Percentiles rank a stretch among this genome's conserved stretches.
These are phyloP conservation scores for Yarrowia sp. DNA, from an alignment of 805 yeast species.

Conservation along the genomic window DNA sequence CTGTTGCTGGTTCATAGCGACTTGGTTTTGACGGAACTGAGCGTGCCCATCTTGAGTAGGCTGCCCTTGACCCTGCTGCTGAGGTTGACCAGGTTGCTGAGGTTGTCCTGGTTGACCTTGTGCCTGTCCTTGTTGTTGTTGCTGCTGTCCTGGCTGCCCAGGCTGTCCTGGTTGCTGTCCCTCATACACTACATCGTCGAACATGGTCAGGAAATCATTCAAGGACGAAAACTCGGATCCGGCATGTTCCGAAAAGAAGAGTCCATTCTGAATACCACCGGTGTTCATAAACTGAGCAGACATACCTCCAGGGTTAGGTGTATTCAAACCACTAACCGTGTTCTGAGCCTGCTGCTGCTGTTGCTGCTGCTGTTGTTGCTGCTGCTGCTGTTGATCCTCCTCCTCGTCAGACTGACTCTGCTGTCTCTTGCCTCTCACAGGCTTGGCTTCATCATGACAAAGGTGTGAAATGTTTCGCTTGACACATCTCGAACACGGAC, in stretches of 20 bases:
- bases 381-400: slow-evolving; percentile 15
- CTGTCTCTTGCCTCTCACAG: slow-evolving; percentile 13
- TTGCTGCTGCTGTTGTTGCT: not conserved
- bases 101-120: not conserved
- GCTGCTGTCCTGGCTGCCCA: not conserved
- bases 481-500: slow-evolving; percentile 80
- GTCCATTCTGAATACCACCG: slow-evolving; percentile 56
- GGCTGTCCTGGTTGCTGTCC: slow-evolving; percentile 7
- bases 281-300: slow-evolving; percentile 19
- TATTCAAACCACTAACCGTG: slow-evolving; percentile 6
- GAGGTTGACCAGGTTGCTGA: too few species aligned
- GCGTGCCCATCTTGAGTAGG: too few species aligned
- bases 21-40: too few species aligned
- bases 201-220: slow-evolving; percentile 86
- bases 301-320: slow-evolving; percentile 9
- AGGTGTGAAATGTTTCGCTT: slow-evolving; percentile 87
- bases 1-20: slow-evolving; percentile 1
- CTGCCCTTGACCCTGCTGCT: not conserved
- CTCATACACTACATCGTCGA: slow-evolving; percentile 63
- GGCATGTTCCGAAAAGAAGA: slow-evolving; percentile 88
- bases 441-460: slow-evolving; percentile 68
- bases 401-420: slow-evolving; percentile 26
- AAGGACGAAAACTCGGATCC: slow-evolving; percentile 91
- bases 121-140: not conserved
- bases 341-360: not conserved